phyloP scores from a whole-genome alignment of 2,329 filamentous ascomycete genomes.

The Verticillium albo-atrum region DNA sequence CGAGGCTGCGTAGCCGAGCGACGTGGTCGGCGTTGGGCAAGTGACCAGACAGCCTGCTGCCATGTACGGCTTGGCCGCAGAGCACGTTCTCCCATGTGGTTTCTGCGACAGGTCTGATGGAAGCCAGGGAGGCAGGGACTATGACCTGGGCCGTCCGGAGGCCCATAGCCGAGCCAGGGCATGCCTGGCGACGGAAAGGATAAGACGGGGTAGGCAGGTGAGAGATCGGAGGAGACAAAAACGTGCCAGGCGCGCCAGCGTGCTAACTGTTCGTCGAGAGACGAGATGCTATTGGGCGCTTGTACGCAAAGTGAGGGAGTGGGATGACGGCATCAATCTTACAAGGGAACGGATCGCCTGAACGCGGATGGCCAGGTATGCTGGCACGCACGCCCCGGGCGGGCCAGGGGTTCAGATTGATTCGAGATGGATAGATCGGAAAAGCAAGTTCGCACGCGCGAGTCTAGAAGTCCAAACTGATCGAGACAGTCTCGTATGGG shows the following conservation, averaged over 20 bases:
- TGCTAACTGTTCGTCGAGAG: neutral
- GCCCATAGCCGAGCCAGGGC: neutral
- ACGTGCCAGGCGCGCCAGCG: conserved; percentile 6
- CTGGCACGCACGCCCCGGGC: neutral
- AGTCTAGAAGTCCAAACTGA: neutral
- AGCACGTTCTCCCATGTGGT: neutral
- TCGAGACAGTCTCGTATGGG: neutral
- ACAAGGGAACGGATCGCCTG: neutral
- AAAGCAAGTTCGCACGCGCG: neutral
- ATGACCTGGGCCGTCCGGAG: neutral
- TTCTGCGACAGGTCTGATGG: neutral
- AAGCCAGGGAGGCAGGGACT: neutral
- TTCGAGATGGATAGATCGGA: neutral
- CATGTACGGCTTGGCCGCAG: neutral
- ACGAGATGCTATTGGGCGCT: neutral
- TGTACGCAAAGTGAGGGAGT: neutral
- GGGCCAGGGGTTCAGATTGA: neutral
- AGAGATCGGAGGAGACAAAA: conserved; percentile 4
- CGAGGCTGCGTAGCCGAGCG: neutral
- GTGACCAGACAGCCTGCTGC: neutral
- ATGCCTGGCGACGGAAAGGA: conserved; percentile 11
- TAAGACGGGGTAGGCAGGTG: conserved; percentile 10
- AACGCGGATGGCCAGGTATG: neutral
- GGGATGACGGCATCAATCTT: conserved; percentile 1
- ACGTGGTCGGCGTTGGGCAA: neutral